Percentiles rank a stretch among this genome's conserved stretches.
phyloP scores from a whole-genome alignment of 805 yeast species.

The Ogataea allantospora region DNA sequence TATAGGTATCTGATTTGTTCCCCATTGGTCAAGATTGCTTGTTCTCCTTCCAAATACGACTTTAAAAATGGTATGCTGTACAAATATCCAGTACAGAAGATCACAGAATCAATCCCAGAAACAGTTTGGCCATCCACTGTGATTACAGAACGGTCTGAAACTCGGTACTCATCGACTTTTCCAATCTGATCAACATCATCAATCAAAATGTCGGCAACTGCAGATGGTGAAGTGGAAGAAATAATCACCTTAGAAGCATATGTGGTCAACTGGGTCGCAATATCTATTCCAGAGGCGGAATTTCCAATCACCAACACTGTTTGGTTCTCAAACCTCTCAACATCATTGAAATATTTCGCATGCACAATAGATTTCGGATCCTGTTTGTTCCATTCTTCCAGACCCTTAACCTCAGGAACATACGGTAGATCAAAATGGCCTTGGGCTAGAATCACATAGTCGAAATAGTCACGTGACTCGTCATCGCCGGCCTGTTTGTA shows the following conservation, averaged over 20 bases:
- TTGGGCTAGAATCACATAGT: constrained; percentile 42
- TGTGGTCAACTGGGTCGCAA: constrained; percentile 34
- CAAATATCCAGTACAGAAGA: constrained; percentile 76
- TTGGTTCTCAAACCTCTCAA: constrained; percentile 33
- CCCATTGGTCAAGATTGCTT: constrained; percentile 35
- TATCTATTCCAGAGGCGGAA: constrained; percentile 74
- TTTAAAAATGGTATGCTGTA: constrained; percentile 64
- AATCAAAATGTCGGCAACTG: constrained; percentile 29
- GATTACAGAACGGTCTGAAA: constrained; percentile 33
- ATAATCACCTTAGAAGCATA: constrained; percentile 29
- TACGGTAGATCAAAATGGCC: constrained; percentile 50
- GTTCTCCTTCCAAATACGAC: constrained; percentile 27
- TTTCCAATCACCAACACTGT: constrained; percentile 39
- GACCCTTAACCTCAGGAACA: constrained; percentile 44
- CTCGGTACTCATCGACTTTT: constrained; percentile 26
- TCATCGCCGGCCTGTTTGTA: constrained; percentile 1
- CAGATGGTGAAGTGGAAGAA: constrained; percentile 32
- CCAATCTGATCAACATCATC: constrained; percentile 28
- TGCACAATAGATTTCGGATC: constrained; percentile 38
- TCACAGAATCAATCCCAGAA: constrained; percentile 50
- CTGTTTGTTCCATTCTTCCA: constrained; percentile 33
- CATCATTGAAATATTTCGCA: constrained; percentile 42
- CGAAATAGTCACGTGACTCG: constrained; percentile 19
- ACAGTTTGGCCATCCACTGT: constrained; percentile 50
- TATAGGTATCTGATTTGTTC: constrained; percentile 38